These are phyloP conservation scores for Naganishia onofrii DNA, from an alignment of 768 basidiomycete species.

Conservation along the genomic window DNA sequence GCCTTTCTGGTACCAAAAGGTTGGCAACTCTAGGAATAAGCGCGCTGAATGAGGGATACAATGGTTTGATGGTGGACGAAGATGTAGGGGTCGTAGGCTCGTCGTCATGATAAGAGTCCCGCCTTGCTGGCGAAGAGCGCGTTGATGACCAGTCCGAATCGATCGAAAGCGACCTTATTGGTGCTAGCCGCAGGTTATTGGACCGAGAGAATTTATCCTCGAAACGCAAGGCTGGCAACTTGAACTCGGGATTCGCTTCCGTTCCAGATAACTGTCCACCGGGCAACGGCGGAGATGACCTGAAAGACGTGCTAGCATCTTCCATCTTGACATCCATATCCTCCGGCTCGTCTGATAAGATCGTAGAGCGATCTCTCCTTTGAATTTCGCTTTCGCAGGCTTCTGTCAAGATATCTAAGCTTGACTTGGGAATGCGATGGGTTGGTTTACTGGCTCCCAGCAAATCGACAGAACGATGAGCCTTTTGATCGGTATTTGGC, in stretches of 20 bases:
- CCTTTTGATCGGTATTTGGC: constrained; percentile 21
- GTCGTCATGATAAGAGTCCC: background rate
- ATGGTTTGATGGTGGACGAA: constrained; percentile 15
- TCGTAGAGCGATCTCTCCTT: constrained; percentile 19
- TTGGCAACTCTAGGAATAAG: constrained; percentile 10
- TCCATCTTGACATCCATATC: constrained; percentile 32
- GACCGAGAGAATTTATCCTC: background rate
- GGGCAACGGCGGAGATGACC: constrained; percentile 42
- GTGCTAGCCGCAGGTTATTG: constrained; percentile 4
- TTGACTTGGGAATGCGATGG: constrained; percentile 34
- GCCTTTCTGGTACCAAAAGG: background rate
- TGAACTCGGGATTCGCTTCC: constrained; percentile 39
- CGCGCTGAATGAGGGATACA: constrained; percentile 16
- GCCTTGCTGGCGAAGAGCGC: constrained; percentile 7
- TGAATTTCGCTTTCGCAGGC: constrained; percentile 29
- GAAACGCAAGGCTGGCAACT: constrained; percentile 41
- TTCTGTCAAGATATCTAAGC: constrained; percentile 28
- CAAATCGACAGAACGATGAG: constrained; percentile 28
- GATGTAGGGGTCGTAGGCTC: constrained; percentile 12
- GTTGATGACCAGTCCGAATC: constrained; percentile 18
- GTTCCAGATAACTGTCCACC: constrained; percentile 36
- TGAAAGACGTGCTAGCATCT: constrained; percentile 21
- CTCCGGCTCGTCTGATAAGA: constrained; percentile 32
- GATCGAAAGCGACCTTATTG: constrained; percentile 8
- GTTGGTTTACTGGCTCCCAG: constrained; percentile 35